Percentiles rank a stretch among this genome's conserved stretches.
phyloP scores from a whole-genome alignment of 345 rosid species.

The Brassica juncea region DNA sequence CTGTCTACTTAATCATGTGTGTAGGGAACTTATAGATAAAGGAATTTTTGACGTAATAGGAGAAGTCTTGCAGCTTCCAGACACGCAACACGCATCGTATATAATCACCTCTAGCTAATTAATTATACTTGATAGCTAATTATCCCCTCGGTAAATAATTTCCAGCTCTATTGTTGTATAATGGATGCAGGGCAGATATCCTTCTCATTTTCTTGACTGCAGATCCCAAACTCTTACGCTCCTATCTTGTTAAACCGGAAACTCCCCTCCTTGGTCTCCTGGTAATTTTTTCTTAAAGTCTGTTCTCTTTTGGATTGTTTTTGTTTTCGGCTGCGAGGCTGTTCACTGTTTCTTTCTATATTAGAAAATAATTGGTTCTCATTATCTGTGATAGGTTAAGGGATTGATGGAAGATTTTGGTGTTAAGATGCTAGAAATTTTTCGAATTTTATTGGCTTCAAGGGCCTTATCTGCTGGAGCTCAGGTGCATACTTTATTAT shows the following conservation, averaged over 20 bases:
- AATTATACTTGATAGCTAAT: constrained; percentile 7
- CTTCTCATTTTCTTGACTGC: constrained; percentile 71
- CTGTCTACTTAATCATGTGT: constrained; percentile 15
- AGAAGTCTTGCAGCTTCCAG: constrained; percentile 69
- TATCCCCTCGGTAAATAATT: neutral
- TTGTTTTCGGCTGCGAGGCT: constrained; percentile 14
- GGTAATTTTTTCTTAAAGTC: constrained; percentile 48
- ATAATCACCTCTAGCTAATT: constrained; percentile 16
- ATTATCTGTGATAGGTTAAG: constrained; percentile 57
- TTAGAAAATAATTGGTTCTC: constrained; percentile 9
- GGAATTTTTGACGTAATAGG: constrained; percentile 80
- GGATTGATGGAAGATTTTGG: constrained; percentile 89
- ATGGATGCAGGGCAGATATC: constrained; percentile 93
- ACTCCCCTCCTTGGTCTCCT: constrained; percentile 64
- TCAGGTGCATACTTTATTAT: constrained; percentile 51
- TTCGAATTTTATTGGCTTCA: constrained; percentile 73
- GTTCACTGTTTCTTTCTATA: constrained; percentile 1
- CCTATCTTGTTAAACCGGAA: constrained; percentile 67
- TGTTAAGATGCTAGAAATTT: constrained; percentile 73
- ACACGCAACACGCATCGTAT: constrained; percentile 79
- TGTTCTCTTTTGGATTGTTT: constrained; percentile 12
- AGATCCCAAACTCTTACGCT: constrained; percentile 73
- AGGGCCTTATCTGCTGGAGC: constrained; percentile 55
- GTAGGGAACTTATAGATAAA: constrained; percentile 73
- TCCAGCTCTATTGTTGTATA: constrained; percentile 31